phyloP scores from a whole-genome alignment of 257 asterid species.

The Primulina huaijiensis region DNA sequence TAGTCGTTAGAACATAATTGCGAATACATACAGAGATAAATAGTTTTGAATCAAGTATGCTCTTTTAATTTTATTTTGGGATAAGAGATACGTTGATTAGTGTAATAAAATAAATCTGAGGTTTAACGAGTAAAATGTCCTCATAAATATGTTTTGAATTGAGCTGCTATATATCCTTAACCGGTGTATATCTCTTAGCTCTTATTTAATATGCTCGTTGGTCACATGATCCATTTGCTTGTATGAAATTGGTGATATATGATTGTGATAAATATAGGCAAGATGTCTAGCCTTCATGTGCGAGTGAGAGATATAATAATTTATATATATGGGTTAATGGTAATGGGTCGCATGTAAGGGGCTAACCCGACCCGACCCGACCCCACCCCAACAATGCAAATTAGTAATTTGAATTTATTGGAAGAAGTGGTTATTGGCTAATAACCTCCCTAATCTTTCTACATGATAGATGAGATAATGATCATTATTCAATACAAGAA shows the following conservation, averaged over 20 bases:
- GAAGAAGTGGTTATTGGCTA: no score
- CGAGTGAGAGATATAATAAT: background rate
- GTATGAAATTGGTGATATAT: background rate
- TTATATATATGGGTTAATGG: background rate
- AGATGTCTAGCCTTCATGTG: background rate
- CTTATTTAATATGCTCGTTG: background rate
- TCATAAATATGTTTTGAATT: no score
- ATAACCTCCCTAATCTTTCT: no score
- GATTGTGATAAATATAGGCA: background rate
- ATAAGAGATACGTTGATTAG: background rate
- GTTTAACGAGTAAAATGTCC: background rate
- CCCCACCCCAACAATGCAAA: no score
- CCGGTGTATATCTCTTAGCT: background rate
- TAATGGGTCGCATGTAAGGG: background rate
- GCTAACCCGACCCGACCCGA: background rate
- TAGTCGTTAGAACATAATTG: background rate
- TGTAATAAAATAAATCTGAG: background rate
- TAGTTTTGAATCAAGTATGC: background rate
- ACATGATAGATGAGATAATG: no score
- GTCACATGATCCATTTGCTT: background rate
- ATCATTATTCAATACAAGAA: no score
- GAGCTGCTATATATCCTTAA: slow-evolving; percentile 4
- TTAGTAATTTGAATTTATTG: no score
- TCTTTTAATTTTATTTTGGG: background rate
- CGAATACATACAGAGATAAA: background rate